These are phyloP conservation scores for Digitaria exilis DNA, from an alignment of 202 grass and related monocot genomes.

Conservation along the genomic window DNA sequence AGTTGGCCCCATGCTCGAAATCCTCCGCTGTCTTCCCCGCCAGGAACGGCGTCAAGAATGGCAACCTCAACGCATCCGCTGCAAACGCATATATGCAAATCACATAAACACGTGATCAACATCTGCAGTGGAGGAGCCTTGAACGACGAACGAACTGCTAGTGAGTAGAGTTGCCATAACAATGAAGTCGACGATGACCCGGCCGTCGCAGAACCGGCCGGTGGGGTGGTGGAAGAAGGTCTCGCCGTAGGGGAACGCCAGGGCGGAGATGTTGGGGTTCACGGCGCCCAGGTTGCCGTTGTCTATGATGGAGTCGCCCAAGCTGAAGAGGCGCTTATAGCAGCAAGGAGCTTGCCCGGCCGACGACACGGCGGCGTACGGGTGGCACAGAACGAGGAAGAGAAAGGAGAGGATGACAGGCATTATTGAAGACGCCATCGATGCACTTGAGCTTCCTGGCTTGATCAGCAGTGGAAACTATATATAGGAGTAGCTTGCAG, in stretches of 20 bases:
- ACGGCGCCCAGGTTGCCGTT: background rate
- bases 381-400: no score
- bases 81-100: background rate
- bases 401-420: background rate
- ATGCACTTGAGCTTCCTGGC: background rate
- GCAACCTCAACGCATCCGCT: conserved; percentile 49
- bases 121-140: no score
- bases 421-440: background rate
- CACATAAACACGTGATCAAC: no score
- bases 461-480: background rate
- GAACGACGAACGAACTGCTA: no score
- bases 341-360: background rate
- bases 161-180: background rate
- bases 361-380: background rate
- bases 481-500: background rate
- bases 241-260: conserved; percentile 9
- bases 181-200: conserved; percentile 52
- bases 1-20: conserved; percentile 43
- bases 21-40: conserved; percentile 31
- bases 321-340: background rate
- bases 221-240: conserved; percentile 41
- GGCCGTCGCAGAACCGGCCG: conserved; percentile 42
- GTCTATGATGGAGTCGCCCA: conserved; percentile 3
- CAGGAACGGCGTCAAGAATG: conserved; percentile 48
- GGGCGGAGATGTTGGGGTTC: background rate